Conservation (phyloP, 2,329 filamentous ascomycete species). For the Xylaria sp. region DNA sequence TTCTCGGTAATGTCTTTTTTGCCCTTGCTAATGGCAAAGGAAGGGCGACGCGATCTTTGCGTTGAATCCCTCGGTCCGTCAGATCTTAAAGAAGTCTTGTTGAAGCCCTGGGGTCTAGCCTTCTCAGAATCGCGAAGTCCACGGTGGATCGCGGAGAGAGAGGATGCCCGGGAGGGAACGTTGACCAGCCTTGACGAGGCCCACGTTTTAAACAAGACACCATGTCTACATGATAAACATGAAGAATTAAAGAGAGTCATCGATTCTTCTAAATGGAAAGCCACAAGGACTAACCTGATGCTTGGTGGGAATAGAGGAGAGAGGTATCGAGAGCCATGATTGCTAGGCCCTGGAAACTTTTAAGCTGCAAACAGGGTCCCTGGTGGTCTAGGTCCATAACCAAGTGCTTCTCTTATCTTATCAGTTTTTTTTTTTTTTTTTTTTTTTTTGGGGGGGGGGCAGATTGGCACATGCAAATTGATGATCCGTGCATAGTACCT, state of each 20-base stretch:
- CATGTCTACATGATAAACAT: slow-evolving; percentile 34
- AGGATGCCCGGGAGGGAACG: slow-evolving; percentile 47
- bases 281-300: slow-evolving; percentile 3
- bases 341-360: background rate
- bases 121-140: slow-evolving; percentile 57
- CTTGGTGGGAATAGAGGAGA: slow-evolving; percentile 1
- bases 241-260: slow-evolving; percentile 35
- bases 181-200: slow-evolving; percentile 8
- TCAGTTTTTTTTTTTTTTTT: background rate
- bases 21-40: slow-evolving; percentile 47
- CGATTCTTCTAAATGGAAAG: slow-evolving; percentile 22
- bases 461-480: too few relatives aligned
- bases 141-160: slow-evolving; percentile 70
- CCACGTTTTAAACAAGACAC: slow-evolving; percentile 21
- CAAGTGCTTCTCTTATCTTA: background rate
- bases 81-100: slow-evolving; percentile 33
- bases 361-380: background rate
- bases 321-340: background rate
- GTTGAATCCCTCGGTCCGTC: slow-evolving; percentile 29
- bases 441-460: too few relatives aligned
- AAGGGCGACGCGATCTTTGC: slow-evolving; percentile 24
- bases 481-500: too few relatives aligned
- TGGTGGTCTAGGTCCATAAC: background rate
- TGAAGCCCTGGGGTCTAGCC: slow-evolving; percentile 37
- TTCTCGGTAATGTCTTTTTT: slow-evolving; percentile 56